phyloP scores from a whole-genome alignment of 371 early-diverging fungal species.

The Rhizopus arrhizus region DNA sequence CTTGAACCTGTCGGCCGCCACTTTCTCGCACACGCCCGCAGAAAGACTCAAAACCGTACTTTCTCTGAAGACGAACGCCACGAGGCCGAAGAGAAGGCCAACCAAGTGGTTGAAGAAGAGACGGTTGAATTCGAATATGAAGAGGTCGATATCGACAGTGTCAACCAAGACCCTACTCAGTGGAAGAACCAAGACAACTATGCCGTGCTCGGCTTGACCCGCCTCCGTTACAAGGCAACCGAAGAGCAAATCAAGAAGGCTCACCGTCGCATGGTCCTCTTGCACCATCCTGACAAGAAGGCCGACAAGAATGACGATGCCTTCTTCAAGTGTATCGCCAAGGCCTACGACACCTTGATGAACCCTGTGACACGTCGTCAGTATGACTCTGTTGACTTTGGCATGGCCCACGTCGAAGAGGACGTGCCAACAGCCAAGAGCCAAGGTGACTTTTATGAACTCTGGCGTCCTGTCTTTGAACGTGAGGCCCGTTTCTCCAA shows the following conservation, averaged over 20 bases:
- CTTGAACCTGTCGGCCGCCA: conserved; percentile 67
- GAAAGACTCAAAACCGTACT: conserved; percentile 70
- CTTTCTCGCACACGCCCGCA: conserved; percentile 70
- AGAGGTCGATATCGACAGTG: conserved; percentile 64
- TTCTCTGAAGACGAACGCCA: conserved; percentile 71
- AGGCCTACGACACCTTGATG: conserved; percentile 93
- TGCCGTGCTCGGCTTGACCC: conserved; percentile 80
- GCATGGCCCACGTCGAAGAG: conserved; percentile 57
- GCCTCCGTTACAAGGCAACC: conserved; percentile 79
- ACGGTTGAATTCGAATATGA: conserved; percentile 76
- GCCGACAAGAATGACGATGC: conserved; percentile 88
- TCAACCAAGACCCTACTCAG: conserved; percentile 75
- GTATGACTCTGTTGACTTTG: conserved; percentile 95
- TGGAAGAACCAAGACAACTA: conserved; percentile 92
- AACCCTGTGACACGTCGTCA: conserved; percentile 92
- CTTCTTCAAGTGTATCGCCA: conserved; percentile 98
- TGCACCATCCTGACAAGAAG: conserved; percentile 91
- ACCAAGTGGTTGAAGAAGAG: conserved; percentile 57
- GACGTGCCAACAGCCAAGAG: conserved; percentile 73
- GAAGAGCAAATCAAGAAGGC: conserved; percentile 82
- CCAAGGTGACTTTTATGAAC: conserved; percentile 86
- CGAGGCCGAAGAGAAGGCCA: conserved; percentile 51
- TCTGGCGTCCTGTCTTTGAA: conserved; percentile 88
- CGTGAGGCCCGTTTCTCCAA: conserved; percentile 93
- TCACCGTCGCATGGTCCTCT: conserved; percentile 85